phyloP scores from a whole-genome alignment of 768 basidiomycete genomes.

The Amanita subjunquillea region DNA sequence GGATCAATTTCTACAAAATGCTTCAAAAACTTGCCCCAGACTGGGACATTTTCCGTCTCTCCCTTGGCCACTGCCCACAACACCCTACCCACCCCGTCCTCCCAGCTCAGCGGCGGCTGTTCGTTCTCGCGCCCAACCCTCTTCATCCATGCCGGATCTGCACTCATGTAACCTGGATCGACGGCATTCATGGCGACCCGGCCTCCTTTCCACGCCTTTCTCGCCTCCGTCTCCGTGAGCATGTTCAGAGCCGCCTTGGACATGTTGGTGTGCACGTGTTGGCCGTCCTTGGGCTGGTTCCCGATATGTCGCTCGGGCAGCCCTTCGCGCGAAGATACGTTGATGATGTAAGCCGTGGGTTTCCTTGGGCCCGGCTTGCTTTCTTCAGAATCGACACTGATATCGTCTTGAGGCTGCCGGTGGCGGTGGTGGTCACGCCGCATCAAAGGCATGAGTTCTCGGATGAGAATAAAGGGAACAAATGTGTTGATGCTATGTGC shows the following conservation, averaged over 20 bases:
- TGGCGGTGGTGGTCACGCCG: not conserved
- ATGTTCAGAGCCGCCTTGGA: slow-evolving; percentile 28
- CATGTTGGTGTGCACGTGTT: slow-evolving; percentile 28
- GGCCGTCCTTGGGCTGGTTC: slow-evolving; percentile 15
- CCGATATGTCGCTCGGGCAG: slow-evolving; percentile 16
- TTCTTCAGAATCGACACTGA: too few relatives aligned
- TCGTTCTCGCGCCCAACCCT: slow-evolving; percentile 13
- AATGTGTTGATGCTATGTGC: slow-evolving; percentile 26
- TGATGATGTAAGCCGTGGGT: slow-evolving; percentile 19
- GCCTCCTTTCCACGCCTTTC: slow-evolving; percentile 16
- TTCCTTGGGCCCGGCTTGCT: not conserved
- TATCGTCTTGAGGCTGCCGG: not conserved
- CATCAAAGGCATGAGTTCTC: slow-evolving; percentile 22
- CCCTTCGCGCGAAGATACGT: slow-evolving; percentile 26
- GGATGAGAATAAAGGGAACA: slow-evolving; percentile 25
- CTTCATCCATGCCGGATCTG: slow-evolving; percentile 21
- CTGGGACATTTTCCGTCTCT: slow-evolving; percentile 15
- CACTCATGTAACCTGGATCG: slow-evolving; percentile 27
- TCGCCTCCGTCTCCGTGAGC: slow-evolving; percentile 25
- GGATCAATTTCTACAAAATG: slow-evolving; percentile 19
- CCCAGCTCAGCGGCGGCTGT: slow-evolving; percentile 19
- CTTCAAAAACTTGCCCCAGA: slow-evolving; percentile 26
- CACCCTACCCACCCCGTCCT: slow-evolving; percentile 23
- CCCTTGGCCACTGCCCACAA: slow-evolving; percentile 23
- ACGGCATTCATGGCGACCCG: slow-evolving; percentile 23